These are phyloP conservation scores for Ceratocystis alfenasii DNA, from an alignment of 2,329 filamentous ascomycete genomes.

Conservation along the genomic window DNA sequence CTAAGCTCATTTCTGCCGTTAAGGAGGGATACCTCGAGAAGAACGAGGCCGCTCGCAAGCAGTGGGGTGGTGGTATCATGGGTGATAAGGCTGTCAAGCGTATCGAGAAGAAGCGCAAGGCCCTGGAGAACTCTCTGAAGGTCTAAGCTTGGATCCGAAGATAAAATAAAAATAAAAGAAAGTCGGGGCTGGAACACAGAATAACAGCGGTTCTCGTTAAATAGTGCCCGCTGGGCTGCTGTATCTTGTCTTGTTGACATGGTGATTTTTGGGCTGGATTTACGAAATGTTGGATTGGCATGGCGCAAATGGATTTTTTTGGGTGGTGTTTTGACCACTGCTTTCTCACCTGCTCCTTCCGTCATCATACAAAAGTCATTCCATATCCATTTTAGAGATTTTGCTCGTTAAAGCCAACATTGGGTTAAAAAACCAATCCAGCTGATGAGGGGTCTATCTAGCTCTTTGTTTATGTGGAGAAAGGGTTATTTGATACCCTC, in stretches of 20 bases:
- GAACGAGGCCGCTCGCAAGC: constrained; percentile 78
- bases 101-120: constrained; percentile 82
- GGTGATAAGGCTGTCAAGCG: constrained; percentile 77
- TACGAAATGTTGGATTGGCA: constrained; percentile 13
- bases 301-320: constrained; percentile 22
- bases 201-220: constrained; percentile 16
- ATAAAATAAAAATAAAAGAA: constrained; percentile 20
- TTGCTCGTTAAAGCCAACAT: too few species aligned
- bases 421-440: too few species aligned
- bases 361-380: constrained; percentile 1
- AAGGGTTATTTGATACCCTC: too few species aligned
- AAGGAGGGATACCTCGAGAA: constrained; percentile 98
- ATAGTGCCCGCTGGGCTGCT: constrained; percentile 16
- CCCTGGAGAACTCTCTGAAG: constrained; percentile 89
- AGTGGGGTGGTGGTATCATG: constrained; percentile 99
- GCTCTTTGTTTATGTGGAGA: too few species aligned
- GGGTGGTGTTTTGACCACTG: constrained; percentile 14
- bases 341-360: not conserved
- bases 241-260: constrained; percentile 20
- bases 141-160: constrained; percentile 50
- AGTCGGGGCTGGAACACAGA: constrained; percentile 19
- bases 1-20: constrained; percentile 89
- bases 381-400: too few species aligned
- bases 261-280: constrained; percentile 14
- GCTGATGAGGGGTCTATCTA: too few species aligned